Base-by-base conservation (phyloP, 768 basidiomycete genomes). In the Inosperma sp. region DNA sequence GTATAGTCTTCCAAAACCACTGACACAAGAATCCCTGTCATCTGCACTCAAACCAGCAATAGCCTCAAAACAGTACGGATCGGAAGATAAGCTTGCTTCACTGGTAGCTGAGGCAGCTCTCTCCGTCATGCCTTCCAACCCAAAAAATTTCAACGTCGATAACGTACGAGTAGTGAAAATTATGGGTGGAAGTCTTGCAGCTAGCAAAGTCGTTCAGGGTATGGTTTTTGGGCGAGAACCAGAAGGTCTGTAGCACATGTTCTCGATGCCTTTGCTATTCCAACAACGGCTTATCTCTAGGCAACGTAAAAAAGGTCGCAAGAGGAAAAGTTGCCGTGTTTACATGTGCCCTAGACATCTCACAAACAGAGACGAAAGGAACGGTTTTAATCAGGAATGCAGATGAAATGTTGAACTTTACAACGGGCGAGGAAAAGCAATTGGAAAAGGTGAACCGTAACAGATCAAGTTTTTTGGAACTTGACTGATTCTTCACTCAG, bases 161-260 rank as follows among this genome's bases (percentile, higher is more conserved):
- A 94, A 93, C 60, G 90, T 99, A 0, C 84, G 96, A 8, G 95
- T 99, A 21, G 96, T 99, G 61, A 99, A 98, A 72, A 97, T 99
- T 55, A 86, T 99, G 82, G 96, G 96, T 49, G 91, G 96, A 26
- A 88, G 79, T 60, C 71, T 99, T n/a, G 67, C 82, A 3, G 79
- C 76, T 19, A 95, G 93, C 69, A 82, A 78, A 49, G 94, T 99
- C 5, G 88, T 99, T 5, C 82, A 88, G 56, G 96, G 96, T 44
- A 99, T 99, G 96, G 96, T 99, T 0, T 98, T 98, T 57, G 92
- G 92, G 30, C 78, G 93, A 39, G 93, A 96, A 69, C 91, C 96
- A 0, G 96, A 99, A 69, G 92, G 90, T 87, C 53, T 47, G 74
- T 60, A 14, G 17, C 34, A 9, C 17, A 21, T 16, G 7, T 33